Evolutionary conservation across 768 basidiomycete species (phyloP).

Genomic region (Suillus discolor): DNA sequence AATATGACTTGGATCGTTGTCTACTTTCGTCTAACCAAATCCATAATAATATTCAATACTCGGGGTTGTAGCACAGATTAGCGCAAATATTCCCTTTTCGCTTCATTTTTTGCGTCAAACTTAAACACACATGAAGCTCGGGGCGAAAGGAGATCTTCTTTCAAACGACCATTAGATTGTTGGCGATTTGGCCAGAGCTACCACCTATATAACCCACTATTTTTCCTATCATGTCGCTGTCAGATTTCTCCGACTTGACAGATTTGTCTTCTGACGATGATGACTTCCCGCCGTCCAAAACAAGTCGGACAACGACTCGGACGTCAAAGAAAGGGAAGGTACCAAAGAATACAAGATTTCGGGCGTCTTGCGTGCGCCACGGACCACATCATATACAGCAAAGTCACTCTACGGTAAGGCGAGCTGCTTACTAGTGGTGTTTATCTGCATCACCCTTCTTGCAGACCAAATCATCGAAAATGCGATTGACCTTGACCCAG

Average conservation of each 20-base stretch:
- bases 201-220: background rate
- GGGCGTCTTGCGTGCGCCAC: conserved; percentile 38
- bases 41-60: background rate
- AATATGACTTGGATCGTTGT: background rate
- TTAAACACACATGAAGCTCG: conserved; percentile 1
- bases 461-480: conserved; percentile 51
- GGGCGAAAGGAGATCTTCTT: background rate
- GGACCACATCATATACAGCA: conserved; percentile 43
- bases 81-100: background rate
- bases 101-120: conserved; percentile 3
- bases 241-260: conserved; percentile 50
- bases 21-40: no score
- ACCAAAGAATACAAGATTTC: conserved; percentile 33
- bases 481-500: conserved; percentile 58
- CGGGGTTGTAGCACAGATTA: background rate
- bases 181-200: background rate
- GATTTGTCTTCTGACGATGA: conserved; percentile 47
- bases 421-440: background rate
- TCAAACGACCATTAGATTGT: conserved; percentile 2
- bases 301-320: conserved; percentile 21
- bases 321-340: conserved; percentile 25
- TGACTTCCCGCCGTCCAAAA: conserved; percentile 29
- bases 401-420: conserved; percentile 46
- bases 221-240: conserved; percentile 33
- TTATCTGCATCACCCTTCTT: conserved; percentile 8